phyloP scores from a whole-genome alignment of 2,329 filamentous ascomycete genomes.

The Ophiocordyceps camponoti-floridani region DNA sequence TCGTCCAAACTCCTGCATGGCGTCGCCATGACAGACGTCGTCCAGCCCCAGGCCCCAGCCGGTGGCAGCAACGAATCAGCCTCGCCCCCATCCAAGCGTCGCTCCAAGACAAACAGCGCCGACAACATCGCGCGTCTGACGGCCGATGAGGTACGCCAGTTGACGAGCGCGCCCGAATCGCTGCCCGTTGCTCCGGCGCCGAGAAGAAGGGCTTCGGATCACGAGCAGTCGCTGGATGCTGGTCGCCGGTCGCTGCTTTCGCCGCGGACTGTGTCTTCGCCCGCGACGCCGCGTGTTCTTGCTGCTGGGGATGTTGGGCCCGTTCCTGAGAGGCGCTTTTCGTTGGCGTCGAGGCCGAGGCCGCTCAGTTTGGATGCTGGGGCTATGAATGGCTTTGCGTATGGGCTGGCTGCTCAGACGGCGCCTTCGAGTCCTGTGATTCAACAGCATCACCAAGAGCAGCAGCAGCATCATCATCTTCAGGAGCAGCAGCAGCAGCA shows the following conservation, averaged over 20 bases:
- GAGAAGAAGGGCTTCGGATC: constrained; percentile 6
- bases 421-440: background rate
- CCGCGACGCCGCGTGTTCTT: constrained; percentile 26
- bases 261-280: constrained; percentile 31
- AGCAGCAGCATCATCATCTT: background rate
- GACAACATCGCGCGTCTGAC: constrained; percentile 35
- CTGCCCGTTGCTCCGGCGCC: constrained; percentile 31
- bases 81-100: constrained; percentile 3
- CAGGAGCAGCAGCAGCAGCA: background rate
- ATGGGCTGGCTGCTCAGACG: constrained; percentile 7
- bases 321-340: constrained; percentile 25
- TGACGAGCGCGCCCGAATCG: constrained; percentile 38
- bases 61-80: background rate
- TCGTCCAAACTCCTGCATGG: background rate
- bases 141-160: constrained; percentile 37
- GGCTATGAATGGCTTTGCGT: constrained; percentile 2
- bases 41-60: background rate
- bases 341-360: constrained; percentile 23
- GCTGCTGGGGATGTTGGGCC: constrained; percentile 8
- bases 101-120: constrained; percentile 14
- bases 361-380: constrained; percentile 23
- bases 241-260: constrained; percentile 8
- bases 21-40: background rate
- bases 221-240: constrained; percentile 13
- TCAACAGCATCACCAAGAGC: too few species aligned